These are phyloP conservation scores for Nicotiana noctiflora DNA, from an alignment of 257 asterid genomes.

Conservation along the genomic window DNA sequence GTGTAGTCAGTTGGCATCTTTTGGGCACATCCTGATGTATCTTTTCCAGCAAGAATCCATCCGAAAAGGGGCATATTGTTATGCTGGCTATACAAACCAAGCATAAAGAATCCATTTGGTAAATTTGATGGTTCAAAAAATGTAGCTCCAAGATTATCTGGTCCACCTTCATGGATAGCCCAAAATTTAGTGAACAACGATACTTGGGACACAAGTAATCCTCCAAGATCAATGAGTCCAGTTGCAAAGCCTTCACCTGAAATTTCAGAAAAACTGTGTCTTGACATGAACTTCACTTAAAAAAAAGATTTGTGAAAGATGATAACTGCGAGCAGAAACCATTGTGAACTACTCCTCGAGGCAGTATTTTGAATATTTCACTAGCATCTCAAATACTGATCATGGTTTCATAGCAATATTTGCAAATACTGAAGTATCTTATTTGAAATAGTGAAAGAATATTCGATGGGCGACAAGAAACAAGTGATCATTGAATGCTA, in stretches of 20 bases:
- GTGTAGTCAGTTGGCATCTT: constrained; percentile 24
- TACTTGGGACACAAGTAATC: constrained; percentile 24
- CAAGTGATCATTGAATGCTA: too few species aligned
- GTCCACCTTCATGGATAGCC: constrained; percentile 28
- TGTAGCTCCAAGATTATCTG: constrained; percentile 10
- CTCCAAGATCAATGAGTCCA: constrained; percentile 33
- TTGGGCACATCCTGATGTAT: not conserved
- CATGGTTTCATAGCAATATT: too few species aligned
- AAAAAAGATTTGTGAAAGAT: not conserved
- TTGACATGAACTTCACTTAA: not conserved
- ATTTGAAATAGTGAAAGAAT: too few species aligned
- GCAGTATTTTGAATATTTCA: too few species aligned
- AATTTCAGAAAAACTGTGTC: not conserved
- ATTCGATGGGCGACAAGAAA: too few species aligned
- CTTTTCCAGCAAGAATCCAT: constrained; percentile 25
- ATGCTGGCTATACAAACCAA: constrained; percentile 25
- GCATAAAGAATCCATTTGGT: constrained; percentile 23
- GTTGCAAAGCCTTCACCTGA: constrained; percentile 24
- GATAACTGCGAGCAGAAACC: too few species aligned
- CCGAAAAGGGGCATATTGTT: constrained; percentile 29
- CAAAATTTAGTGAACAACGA: constrained; percentile 21
- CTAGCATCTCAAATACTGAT: too few species aligned
- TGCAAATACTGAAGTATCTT: too few species aligned
- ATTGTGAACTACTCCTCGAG: too few species aligned
- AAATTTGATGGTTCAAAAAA: too few species aligned